These are phyloP conservation scores for Aspergillus olivimuriae DNA, from an alignment of 495 filamentous ascomycete genomes.

Conservation along the genomic window DNA sequence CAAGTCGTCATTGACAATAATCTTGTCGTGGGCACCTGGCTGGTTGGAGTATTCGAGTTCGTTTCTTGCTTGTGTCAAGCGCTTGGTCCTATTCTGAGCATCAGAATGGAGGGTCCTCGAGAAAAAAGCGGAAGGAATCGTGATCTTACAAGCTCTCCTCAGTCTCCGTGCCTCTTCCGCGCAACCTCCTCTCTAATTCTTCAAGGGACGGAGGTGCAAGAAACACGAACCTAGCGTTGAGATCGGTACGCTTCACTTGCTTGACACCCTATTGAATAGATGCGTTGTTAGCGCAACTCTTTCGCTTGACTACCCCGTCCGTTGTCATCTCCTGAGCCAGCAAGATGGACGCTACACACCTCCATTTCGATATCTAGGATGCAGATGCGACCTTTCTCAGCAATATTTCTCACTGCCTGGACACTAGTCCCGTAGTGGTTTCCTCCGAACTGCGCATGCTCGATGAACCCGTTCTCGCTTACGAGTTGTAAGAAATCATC, in stretches of 20 bases:
- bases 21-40: conserved; percentile 71
- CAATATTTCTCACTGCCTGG: conserved; percentile 67
- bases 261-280: conserved; percentile 72
- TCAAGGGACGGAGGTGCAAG: conserved; percentile 73
- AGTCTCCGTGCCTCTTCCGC: conserved; percentile 77
- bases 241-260: conserved; percentile 73
- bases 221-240: conserved; percentile 80
- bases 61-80: conserved; percentile 68
- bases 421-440: conserved; percentile 86
- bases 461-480: conserved; percentile 69
- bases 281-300: background rate
- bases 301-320: background rate
- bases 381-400: conserved; percentile 45
- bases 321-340: conserved; percentile 52
- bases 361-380: conserved; percentile 88
- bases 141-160: conserved; percentile 56
- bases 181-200: conserved; percentile 66
- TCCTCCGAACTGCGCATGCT: conserved; percentile 80
- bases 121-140: background rate
- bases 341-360: conserved; percentile 32
- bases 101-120: background rate
- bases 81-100: conserved; percentile 32
- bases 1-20: conserved; percentile 85
- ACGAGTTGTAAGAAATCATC: conserved; percentile 66
- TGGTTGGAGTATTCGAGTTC: conserved; percentile 77